phyloP scores from a whole-genome alignment of 1,139 yeast species.

The Pneumocystis murina region DNA sequence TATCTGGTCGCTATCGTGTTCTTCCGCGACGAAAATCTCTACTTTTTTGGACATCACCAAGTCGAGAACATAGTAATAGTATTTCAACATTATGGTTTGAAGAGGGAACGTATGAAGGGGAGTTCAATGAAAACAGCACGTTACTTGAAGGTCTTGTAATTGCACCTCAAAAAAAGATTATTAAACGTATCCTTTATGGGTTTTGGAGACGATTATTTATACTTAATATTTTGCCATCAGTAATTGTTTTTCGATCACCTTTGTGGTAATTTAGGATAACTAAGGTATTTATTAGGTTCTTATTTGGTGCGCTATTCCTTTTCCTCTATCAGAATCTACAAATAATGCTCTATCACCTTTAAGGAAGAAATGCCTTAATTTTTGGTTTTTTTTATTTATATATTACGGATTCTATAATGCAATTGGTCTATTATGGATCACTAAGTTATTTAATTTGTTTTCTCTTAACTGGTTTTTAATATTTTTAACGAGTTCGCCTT shows the following conservation, averaged over 20 bases:
- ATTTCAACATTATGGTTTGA: neutral
- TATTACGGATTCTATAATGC: slow-evolving; percentile 14
- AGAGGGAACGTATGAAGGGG: neutral
- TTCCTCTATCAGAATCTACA: slow-evolving; percentile 1
- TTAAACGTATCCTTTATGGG: slow-evolving; percentile 3
- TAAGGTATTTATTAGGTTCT: neutral
- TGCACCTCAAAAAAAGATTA: slow-evolving; percentile 2
- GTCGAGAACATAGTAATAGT: neutral
- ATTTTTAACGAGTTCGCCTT: neutral
- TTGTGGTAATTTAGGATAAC: neutral
- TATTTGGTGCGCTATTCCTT: slow-evolving; percentile 7
- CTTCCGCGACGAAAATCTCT: slow-evolving; percentile 8
- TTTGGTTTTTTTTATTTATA: slow-evolving; percentile 13
- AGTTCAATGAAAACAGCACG: slow-evolving; percentile 3
- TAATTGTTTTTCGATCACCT: slow-evolving; percentile 3
- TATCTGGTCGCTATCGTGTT: slow-evolving; percentile 6
- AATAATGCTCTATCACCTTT: neutral
- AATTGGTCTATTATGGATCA: slow-evolving; percentile 12
- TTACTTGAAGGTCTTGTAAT: slow-evolving; percentile 4
- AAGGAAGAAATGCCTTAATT: slow-evolving; percentile 1
- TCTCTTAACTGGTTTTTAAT: slow-evolving; percentile 11
- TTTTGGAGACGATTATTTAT: slow-evolving; percentile 3
- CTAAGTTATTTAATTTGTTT: slow-evolving; percentile 12
- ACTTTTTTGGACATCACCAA: slow-evolving; percentile 5
- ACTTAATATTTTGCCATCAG: slow-evolving; percentile 7